phyloP scores from a whole-genome alignment of 169 alveolate genomes.

The Plasmodium vivax region DNA sequence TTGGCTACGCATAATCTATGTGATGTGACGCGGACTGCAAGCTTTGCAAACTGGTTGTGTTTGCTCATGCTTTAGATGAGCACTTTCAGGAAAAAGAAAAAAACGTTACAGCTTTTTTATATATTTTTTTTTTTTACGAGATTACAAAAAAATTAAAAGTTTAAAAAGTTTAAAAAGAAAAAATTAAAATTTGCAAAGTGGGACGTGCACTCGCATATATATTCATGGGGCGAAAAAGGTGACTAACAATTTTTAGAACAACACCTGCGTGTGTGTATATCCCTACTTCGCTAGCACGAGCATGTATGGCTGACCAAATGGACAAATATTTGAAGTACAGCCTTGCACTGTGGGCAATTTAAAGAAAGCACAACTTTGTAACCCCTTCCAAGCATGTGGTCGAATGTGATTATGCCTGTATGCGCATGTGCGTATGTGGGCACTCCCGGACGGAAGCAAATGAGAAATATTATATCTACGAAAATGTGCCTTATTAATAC shows the following conservation, averaged over 20 bases:
- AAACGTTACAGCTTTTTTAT: background rate
- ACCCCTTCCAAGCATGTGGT: background rate
- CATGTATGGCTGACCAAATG: background rate
- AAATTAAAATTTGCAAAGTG: background rate
- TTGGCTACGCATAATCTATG: background rate
- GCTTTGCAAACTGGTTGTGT: background rate
- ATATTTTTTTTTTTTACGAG: background rate
- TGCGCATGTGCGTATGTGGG: background rate
- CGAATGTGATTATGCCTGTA: background rate
- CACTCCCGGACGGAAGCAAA: background rate
- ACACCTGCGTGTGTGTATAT: background rate
- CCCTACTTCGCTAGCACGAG: background rate
- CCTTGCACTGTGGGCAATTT: background rate
- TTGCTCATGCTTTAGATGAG: background rate
- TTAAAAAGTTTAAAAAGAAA: background rate
- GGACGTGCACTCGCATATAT: background rate
- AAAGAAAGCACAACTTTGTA: background rate
- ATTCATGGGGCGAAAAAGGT: background rate
- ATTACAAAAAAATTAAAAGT: background rate
- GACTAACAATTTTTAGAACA: background rate
- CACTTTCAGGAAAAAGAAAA: background rate
- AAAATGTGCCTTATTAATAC: background rate
- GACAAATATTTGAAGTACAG: background rate
- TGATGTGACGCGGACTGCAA: background rate
- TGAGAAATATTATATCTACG: background rate